Evolutionary conservation across 441 rosid genomes (phyloP).

Genomic region (Jatropha multifida): DNA sequence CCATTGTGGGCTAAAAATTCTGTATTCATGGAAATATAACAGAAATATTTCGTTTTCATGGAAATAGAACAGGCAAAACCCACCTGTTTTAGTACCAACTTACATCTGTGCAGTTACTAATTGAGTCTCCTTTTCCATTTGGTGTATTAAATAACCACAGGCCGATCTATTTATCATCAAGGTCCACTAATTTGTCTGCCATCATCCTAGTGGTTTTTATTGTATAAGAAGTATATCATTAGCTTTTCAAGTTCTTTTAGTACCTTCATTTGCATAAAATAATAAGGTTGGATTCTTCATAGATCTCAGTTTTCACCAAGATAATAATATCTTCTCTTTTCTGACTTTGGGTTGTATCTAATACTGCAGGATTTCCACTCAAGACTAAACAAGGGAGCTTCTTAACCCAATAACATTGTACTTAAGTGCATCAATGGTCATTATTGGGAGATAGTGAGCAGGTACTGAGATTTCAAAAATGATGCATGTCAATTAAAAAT

Average conservation of each 20-base stretch:
- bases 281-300: conserved; percentile 1
- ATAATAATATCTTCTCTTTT: background rate
- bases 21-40: background rate
- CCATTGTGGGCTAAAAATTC: background rate
- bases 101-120: background rate
- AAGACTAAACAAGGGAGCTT: conserved; percentile 3
- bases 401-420: background rate
- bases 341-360: background rate
- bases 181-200: background rate
- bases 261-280: background rate
- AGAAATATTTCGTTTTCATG: background rate
- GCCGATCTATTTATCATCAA: conserved; percentile 6
- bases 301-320: background rate
- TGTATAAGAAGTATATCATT: background rate
- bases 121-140: background rate
- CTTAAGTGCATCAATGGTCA: background rate
- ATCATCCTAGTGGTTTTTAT: background rate
- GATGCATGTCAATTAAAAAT: background rate
- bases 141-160: background rate
- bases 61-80: background rate
- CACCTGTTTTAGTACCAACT: background rate
- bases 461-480: background rate
- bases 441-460: background rate
- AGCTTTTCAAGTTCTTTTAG: background rate
- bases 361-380: background rate